Base-by-base conservation (phyloP, 2,329 filamentous ascomycete species). In the Dothiorella sarmentorum region DNA sequence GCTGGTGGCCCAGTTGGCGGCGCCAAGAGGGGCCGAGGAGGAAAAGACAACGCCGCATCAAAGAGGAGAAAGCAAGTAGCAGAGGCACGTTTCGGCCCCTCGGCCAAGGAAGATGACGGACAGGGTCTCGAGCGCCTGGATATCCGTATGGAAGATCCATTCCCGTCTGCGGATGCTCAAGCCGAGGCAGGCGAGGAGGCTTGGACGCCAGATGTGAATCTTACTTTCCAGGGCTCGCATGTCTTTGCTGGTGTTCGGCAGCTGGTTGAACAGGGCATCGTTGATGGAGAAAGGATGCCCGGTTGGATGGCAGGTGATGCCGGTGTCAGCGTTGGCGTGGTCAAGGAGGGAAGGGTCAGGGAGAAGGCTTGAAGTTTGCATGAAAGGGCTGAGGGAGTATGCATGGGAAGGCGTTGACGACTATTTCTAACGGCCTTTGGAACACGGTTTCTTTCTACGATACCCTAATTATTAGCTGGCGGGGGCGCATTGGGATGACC, bases 241-340 rank as follows among this genome's bases (percentile, higher is more conserved):
- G 85, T 96, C 2, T 93, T 95, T 74, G 86, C 87, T 0, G 91
- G 91, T 0, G 80, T 96, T 22, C 82, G 90, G 47, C 85, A 88
- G 67, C 78, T 96, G 29, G 88, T 93, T 0, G 90, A 95, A 71
- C 76, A 83, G 15, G 90, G 90, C 0, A 80, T 89, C 52, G 77
- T 96, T 24, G 85, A 95, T 68, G 87, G 90, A 1, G 82, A 86
- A 66, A 83, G 79, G 57, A 92, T 95, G 88, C 91, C 91, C 0
- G 88, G 88, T 0, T 96, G 91, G 90, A 87, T 96, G 86, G 94
- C 90, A 1, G 91, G 91, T 2, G 91, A 96, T 67, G 88, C 91
- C 43, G 88, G 86, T 0, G 85, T 94, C 4, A 94, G 89, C 56
- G 80, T 86, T 35, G 88, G 89, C 0, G 81, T 84, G 26, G 84